phyloP scores from a whole-genome alignment of 352 stramenopile genomes.

The Thalassiosira ordinaria region DNA sequence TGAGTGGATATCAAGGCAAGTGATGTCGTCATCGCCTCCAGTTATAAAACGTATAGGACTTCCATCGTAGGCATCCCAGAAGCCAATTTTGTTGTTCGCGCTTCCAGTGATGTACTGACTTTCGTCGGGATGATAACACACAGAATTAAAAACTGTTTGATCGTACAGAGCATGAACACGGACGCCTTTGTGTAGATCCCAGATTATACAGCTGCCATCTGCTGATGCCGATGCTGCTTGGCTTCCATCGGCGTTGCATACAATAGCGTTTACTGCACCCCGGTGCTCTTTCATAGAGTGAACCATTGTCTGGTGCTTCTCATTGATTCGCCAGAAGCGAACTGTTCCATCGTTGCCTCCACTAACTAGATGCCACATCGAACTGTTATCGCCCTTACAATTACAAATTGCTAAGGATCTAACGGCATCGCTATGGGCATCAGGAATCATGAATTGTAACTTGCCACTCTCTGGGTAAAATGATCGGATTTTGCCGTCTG shows the following conservation, averaged over 20 bases:
- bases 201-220: slow-evolving; percentile 95
- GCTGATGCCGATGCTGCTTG: slow-evolving; percentile 85
- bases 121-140: slow-evolving; percentile 96
- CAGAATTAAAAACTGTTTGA: slow-evolving; percentile 92
- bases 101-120: slow-evolving; percentile 95
- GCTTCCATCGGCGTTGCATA: slow-evolving; percentile 81
- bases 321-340: slow-evolving; percentile 92
- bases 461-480: slow-evolving; percentile 96
- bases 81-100: slow-evolving; percentile 94
- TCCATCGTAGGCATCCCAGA: slow-evolving; percentile 95
- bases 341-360: slow-evolving; percentile 93
- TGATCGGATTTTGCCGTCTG: slow-evolving; percentile 95
- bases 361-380: slow-evolving; percentile 90
- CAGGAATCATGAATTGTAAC: slow-evolving; percentile 94
- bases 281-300: slow-evolving; percentile 96
- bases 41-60: slow-evolving; percentile 93
- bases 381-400: slow-evolving; percentile 40
- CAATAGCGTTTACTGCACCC: slow-evolving; percentile 88
- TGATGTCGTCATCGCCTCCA: slow-evolving; percentile 90
- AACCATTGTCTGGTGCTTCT: slow-evolving; percentile 93
- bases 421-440: slow-evolving; percentile 93
- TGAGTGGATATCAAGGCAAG: slow-evolving; percentile 92
- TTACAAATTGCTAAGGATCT: slow-evolving; percentile 92
- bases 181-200: slow-evolving; percentile 92
- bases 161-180: slow-evolving; percentile 95